Percentiles rank a stretch among this genome's conserved stretches.
Evolutionary conservation across 805 yeast species (phyloP).

Genomic region (Kluyveromyces dobzhanskii): DNA sequence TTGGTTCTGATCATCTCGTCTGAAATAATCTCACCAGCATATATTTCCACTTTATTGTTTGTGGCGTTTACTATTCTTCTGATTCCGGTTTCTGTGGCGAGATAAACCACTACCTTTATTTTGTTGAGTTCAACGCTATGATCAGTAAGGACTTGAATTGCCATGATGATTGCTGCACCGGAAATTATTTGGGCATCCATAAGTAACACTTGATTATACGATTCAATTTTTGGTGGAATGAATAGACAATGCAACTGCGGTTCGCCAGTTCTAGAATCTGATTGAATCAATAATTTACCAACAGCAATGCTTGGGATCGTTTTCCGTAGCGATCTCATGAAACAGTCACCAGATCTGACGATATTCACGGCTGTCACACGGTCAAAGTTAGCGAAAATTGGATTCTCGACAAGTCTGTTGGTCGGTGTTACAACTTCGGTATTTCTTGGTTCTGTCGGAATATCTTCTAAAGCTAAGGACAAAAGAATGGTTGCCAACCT

Average conservation of each 20-base stretch:
- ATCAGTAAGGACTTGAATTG: constrained; percentile 77
- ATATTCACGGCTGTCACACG: constrained; percentile 66
- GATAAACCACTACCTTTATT: constrained; percentile 60
- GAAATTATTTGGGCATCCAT: constrained; percentile 84
- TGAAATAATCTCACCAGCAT: constrained; percentile 57
- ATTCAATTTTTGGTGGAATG: constrained; percentile 41
- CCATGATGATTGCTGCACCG: constrained; percentile 95
- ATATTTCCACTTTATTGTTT: constrained; percentile 50
- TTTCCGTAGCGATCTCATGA: constrained; percentile 67
- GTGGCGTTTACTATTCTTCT: constrained; percentile 69
- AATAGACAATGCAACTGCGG: constrained; percentile 83
- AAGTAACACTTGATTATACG: constrained; percentile 43
- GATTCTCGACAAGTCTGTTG: constrained; percentile 21
- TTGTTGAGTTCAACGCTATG: constrained; percentile 58
- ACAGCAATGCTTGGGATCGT: constrained; percentile 69
- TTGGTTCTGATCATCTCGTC: constrained; percentile 40
- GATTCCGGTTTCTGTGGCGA: constrained; percentile 74
- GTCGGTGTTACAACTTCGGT: constrained; percentile 36
- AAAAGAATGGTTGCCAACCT: constrained; percentile 68
- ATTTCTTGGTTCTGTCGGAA: constrained; percentile 21
- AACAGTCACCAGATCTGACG: constrained; percentile 89
- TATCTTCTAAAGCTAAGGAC: constrained; percentile 55
- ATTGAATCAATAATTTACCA: constrained; percentile 81
- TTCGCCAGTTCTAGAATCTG: constrained; percentile 85
- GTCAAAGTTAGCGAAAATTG: constrained; percentile 30